Conservation (phyloP, 805 yeast species). For the Starmera amethionina region DNA sequence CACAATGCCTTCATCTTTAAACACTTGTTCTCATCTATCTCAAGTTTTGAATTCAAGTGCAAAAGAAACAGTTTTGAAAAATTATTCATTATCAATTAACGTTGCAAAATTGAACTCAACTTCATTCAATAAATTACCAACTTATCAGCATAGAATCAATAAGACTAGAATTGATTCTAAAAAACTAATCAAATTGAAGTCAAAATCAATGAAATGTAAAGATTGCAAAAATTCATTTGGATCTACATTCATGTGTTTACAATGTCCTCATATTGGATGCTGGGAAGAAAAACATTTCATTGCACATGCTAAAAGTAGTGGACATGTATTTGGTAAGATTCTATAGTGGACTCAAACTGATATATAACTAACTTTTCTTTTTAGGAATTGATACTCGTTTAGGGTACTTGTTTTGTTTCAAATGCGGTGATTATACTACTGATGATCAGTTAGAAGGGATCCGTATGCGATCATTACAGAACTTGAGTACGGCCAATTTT, state of each 20-base stretch:
- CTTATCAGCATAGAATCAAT: conserved; percentile 3
- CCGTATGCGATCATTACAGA: conserved; percentile 19
- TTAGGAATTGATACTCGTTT: conserved; percentile 47
- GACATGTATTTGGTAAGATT: conserved; percentile 44
- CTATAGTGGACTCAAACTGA: no score
- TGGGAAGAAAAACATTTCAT: conserved; percentile 37
- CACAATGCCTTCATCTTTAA: conserved; percentile 1
- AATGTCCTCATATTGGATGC: conserved; percentile 74
- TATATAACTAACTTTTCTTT: background rate
- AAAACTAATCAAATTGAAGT: conserved; percentile 30
- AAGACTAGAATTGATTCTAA: conserved; percentile 21
- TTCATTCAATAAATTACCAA: conserved; percentile 4
- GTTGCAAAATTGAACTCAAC: conserved; percentile 10
- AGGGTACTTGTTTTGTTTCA: conserved; percentile 69
- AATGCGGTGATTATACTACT: conserved; percentile 64
- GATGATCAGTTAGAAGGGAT: conserved; percentile 48
- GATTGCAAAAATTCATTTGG: conserved; percentile 33
- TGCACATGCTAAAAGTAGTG: conserved; percentile 33
- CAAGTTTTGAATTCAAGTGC: conserved; percentile 18
- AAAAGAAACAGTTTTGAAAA: conserved; percentile 17
- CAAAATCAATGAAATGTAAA: conserved; percentile 38
- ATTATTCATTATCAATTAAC: conserved; percentile 16
- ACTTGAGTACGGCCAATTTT: no score
- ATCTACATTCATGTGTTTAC: conserved; percentile 53
- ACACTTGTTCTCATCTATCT: conserved; percentile 17